A percentile compares a stretch with the other conserved stretches of the same genome.
These are phyloP conservation scores for Rhodocollybia butyracea DNA, from an alignment of 768 basidiomycete species.

Conservation along the genomic window DNA sequence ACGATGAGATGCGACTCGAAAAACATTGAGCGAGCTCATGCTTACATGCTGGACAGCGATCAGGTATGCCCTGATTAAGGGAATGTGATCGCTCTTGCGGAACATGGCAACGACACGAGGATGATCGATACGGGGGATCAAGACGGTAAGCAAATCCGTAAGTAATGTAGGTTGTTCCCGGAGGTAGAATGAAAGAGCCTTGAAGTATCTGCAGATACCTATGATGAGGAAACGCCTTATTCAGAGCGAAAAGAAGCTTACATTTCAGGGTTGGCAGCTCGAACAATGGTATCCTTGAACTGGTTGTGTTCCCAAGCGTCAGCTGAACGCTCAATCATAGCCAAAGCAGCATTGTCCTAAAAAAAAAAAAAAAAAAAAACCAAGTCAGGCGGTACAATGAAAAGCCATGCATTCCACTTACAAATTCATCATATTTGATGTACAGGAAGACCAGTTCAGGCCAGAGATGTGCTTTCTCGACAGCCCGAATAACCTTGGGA, in stretches of 20 bases:
- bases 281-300: slow-evolving; percentile 97
- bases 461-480: slow-evolving; percentile 97
- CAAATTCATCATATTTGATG: slow-evolving; percentile 96
- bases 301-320: slow-evolving; percentile 99
- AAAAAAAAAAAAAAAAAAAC: neutral
- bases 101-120: slow-evolving; percentile 94
- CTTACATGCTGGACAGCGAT: slow-evolving; percentile 90
- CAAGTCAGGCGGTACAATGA: too few relatives aligned
- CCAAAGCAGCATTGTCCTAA: slow-evolving; percentile 93
- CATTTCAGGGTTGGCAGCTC: slow-evolving; percentile 98
- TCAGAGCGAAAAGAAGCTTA: slow-evolving; percentile 28
- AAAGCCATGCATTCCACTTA: slow-evolving; percentile 39
- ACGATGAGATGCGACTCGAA: slow-evolving; percentile 2
- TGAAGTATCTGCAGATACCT: slow-evolving; percentile 71
- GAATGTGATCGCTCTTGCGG: slow-evolving; percentile 92
- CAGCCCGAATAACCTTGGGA: slow-evolving; percentile 92
- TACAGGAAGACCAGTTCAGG: slow-evolving; percentile 98
- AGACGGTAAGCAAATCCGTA: slow-evolving; percentile 88
- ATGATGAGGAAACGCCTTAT: neutral
- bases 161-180: slow-evolving; percentile 91
- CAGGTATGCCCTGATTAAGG: slow-evolving; percentile 92
- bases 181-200: slow-evolving; percentile 90
- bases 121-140: slow-evolving; percentile 95
- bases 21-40: neutral
- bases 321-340: slow-evolving; percentile 98